These are phyloP conservation scores for Colletotrichum spaethianum DNA, from an alignment of 2,329 filamentous ascomycete species.

Conservation along the genomic window DNA sequence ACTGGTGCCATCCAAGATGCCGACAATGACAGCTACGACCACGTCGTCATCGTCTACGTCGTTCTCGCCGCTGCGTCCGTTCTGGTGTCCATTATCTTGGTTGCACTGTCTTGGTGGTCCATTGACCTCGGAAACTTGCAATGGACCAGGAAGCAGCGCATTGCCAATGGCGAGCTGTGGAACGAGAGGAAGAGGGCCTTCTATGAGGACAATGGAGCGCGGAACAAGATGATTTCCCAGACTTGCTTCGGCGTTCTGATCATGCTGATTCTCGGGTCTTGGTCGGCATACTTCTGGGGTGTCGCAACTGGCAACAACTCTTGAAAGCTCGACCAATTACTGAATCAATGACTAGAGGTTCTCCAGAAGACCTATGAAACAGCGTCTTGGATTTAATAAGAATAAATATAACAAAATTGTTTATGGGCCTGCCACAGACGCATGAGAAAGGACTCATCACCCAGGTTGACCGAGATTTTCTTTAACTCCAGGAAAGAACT, in stretches of 20 bases:
- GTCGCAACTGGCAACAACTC: conserved; percentile 66
- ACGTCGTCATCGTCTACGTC: conserved; percentile 70
- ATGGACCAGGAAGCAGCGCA: conserved; percentile 70
- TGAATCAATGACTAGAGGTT: background rate
- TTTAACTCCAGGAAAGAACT: background rate
- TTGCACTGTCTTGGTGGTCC: conserved; percentile 52
- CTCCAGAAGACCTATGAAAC: too few species aligned
- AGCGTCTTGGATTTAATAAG: too few species aligned
- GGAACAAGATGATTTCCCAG: conserved; percentile 59
- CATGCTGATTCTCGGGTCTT: conserved; percentile 64
- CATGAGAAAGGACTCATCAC: background rate
- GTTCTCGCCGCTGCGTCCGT: conserved; percentile 65
- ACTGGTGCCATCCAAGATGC: conserved; percentile 72
- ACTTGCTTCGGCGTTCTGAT: conserved; percentile 60
- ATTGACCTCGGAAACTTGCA: conserved; percentile 65
- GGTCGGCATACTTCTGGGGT: conserved; percentile 73
- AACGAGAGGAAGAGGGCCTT: conserved; percentile 54
- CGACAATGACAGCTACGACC: conserved; percentile 69
- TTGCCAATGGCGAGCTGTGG: conserved; percentile 58
- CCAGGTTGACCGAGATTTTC: background rate
- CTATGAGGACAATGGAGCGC: conserved; percentile 48
- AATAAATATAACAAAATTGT: background rate
- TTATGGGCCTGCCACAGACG: too few species aligned
- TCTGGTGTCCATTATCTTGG: conserved; percentile 57
- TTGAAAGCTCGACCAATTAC: background rate